Percentiles rank a stretch among this genome's conserved stretches.
phyloP scores from a whole-genome alignment of 75 land plant genomes.

The Pinus albicaulis region DNA sequence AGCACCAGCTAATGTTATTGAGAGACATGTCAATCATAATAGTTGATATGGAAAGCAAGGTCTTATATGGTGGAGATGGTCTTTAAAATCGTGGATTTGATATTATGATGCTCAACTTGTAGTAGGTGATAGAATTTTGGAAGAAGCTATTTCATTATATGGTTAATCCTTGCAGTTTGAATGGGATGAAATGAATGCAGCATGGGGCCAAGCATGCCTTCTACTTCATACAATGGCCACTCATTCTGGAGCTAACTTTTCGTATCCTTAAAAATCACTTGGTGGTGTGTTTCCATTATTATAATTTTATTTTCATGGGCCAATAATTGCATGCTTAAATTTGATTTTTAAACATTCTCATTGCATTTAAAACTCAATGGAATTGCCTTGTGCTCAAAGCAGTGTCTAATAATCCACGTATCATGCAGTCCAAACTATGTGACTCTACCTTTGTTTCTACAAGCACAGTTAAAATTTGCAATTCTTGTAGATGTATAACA shows the following conservation, averaged over 20 bases:
- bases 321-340: conserved; percentile 12
- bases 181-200: conserved; percentile 99
- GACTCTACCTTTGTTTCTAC: background rate
- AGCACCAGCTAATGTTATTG: background rate
- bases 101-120: background rate
- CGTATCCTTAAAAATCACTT: conserved; percentile 59
- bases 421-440: background rate
- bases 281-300: background rate
- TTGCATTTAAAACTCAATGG: background rate
- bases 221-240: conserved; percentile 92
- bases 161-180: conserved; percentile 62
- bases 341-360: background rate
- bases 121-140: background rate
- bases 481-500: background rate
- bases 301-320: background rate
- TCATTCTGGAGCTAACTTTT: conserved; percentile 77
- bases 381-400: background rate
- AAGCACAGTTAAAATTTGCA: background rate
- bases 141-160: background rate
- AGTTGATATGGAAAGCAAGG: background rate
- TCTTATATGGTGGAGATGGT: conserved; percentile 6
- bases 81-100: background rate
- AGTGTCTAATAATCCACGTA: background rate
- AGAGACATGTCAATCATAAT: background rate
- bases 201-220: conserved; percentile 99